Conservation (phyloP, 805 yeast genomes). For the Saccharomyces paradoxus region DNA sequence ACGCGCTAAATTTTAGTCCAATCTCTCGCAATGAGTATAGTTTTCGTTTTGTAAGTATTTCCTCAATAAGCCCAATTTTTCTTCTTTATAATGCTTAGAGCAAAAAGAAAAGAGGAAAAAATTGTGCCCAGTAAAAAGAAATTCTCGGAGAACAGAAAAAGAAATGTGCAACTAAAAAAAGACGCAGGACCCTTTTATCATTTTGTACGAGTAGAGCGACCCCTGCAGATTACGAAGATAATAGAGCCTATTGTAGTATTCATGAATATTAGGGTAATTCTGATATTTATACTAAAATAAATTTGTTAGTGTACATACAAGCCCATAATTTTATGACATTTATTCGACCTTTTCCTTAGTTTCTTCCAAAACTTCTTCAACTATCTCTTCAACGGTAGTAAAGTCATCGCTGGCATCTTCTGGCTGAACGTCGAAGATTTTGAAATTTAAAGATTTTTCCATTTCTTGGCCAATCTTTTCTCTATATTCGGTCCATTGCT, state of each 20-base stretch:
- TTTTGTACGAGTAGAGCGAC: neutral
- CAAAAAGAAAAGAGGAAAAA: neutral
- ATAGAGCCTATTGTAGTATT: neutral
- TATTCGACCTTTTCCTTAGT: conserved; percentile 51
- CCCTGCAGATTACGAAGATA: neutral
- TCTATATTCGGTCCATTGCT: conserved; percentile 84
- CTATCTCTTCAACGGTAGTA: conserved; percentile 67
- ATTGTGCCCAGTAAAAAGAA: neutral
- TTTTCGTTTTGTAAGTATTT: neutral
- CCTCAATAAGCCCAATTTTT: neutral
- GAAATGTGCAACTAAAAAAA: neutral
- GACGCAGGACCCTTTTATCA: neutral
- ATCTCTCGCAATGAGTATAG: neutral
- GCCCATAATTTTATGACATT: neutral
- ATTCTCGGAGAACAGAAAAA: neutral
- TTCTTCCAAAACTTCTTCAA: conserved; percentile 67
- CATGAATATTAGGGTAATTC: neutral
- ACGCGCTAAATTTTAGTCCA: neutral
- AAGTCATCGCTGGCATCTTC: conserved; percentile 41
- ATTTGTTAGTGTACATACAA: neutral
- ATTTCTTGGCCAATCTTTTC: conserved; percentile 40
- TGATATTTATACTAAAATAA: neutral
- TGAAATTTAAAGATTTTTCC: conserved; percentile 22
- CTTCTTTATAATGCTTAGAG: neutral
- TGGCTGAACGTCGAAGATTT: conserved; percentile 35